Percentiles rank a stretch among this genome's conserved stretches.
Conservation (phyloP, 2,329 filamentous ascomycete genomes). For the Pseudovirgaria hyperparasitica region DNA sequence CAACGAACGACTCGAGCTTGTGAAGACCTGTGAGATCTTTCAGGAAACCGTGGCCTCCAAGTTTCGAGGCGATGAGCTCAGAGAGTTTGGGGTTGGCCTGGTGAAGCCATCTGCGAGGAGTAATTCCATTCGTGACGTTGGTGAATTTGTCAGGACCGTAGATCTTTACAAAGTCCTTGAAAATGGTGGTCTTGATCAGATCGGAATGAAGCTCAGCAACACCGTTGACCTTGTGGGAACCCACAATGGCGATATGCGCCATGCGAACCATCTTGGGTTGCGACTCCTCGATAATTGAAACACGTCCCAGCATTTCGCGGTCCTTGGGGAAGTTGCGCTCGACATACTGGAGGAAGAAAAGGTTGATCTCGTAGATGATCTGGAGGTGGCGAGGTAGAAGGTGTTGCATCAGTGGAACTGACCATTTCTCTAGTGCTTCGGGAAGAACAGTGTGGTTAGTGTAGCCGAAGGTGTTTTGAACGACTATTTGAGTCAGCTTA, state of each 20-base stretch:
- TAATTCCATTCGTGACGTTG: slow-evolving; percentile 97
- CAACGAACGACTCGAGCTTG: slow-evolving; percentile 68
- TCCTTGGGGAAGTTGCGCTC: slow-evolving; percentile 86
- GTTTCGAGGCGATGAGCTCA: slow-evolving; percentile 81
- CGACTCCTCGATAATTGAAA: slow-evolving; percentile 97
- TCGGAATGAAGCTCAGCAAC: slow-evolving; percentile 97
- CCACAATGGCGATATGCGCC: slow-evolving; percentile 89
- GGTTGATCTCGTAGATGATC: slow-evolving; percentile 97
- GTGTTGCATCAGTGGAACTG: slow-evolving; percentile 82
- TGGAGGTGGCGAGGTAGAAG: slow-evolving; percentile 87
- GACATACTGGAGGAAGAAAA: slow-evolving; percentile 81
- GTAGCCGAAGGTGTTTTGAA: slow-evolving; percentile 66
- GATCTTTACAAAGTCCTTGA: slow-evolving; percentile 94
- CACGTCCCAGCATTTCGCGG: slow-evolving; percentile 67
- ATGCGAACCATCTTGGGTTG: slow-evolving; percentile 97
- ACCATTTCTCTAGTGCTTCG: slow-evolving; percentile 97
- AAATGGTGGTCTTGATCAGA: slow-evolving; percentile 96
- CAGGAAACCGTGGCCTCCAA: slow-evolving; percentile 70
- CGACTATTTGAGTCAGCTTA: slow-evolving; percentile 22
- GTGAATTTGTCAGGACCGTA: slow-evolving; percentile 97
- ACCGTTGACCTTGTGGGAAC: slow-evolving; percentile 98
- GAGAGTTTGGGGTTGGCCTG: slow-evolving; percentile 92
- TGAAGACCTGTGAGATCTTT: slow-evolving; percentile 81
- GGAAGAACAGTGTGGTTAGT: slow-evolving; percentile 98
- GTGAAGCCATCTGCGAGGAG: slow-evolving; percentile 89